phyloP scores from a whole-genome alignment of 257 asterid genomes.

The Capsicum rhomboideum region DNA sequence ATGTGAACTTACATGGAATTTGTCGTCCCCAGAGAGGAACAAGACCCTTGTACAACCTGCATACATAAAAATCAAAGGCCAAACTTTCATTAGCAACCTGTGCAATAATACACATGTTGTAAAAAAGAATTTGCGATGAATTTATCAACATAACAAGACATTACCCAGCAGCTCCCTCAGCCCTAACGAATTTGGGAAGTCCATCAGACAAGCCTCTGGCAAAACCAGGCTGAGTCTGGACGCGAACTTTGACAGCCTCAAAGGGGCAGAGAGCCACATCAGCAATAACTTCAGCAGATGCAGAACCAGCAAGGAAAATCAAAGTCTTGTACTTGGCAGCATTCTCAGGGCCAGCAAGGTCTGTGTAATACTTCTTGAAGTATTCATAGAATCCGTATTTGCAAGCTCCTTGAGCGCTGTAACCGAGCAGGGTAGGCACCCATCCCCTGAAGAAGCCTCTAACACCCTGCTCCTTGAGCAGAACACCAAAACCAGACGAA shows the following conservation, averaged over 20 bases:
- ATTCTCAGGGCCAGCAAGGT: conserved; percentile 51
- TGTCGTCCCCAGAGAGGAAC: conserved; percentile 80
- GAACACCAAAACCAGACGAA: conserved; percentile 43
- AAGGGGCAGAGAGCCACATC: conserved; percentile 64
- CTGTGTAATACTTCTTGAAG: conserved; percentile 55
- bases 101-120: background rate
- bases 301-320: conserved; percentile 65
- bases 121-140: background rate
- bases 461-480: conserved; percentile 57
- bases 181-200: conserved; percentile 41
- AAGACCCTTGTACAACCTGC: conserved; percentile 57
- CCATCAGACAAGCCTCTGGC: conserved; percentile 74
- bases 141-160: background rate
- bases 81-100: background rate
- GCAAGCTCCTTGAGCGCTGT: conserved; percentile 71
- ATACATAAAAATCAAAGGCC: background rate
- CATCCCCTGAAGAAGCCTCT: conserved; percentile 59
- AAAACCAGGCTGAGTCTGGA: conserved; percentile 63
- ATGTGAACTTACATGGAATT: conserved; percentile 49
- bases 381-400: conserved; percentile 57
- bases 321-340: conserved; percentile 62
- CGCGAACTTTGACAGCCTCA: conserved; percentile 71
- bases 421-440: conserved; percentile 63
- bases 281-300: conserved; percentile 60
- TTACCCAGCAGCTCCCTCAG: conserved; percentile 62